Evolutionary conservation across 139 green algal species (phyloP).

Genomic region (Micractinium conductrix): DNA sequence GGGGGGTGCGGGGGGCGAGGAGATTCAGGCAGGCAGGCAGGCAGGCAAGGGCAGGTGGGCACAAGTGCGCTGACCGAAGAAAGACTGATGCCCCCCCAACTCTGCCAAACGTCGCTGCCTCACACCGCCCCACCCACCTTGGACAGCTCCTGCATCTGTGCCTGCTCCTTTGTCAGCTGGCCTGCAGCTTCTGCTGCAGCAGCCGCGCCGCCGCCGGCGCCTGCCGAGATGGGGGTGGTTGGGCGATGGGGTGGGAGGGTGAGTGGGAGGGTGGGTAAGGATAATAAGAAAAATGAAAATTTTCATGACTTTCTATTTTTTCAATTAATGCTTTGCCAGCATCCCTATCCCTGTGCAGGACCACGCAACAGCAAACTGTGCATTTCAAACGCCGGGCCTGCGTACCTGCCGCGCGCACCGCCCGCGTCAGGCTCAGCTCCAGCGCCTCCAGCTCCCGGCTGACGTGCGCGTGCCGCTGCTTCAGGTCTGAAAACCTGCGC

Average conservation of each 20-base stretch:
- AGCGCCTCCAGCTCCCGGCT: conserved; percentile 23
- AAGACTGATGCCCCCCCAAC: no score
- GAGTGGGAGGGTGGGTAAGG: no score
- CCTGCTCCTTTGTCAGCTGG: background rate
- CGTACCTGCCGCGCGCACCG: background rate
- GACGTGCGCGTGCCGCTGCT: conserved; percentile 1
- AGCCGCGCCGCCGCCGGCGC: background rate
- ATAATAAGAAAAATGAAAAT: no score
- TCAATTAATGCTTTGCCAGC: no score
- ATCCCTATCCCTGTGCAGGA: no score
- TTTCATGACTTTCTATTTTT: no score
- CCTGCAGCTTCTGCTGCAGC: background rate
- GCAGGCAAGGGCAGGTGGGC: background rate
- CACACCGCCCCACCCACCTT: conserved; percentile 5
- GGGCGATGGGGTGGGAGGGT: no score
- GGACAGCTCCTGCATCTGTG: conserved; percentile 24
- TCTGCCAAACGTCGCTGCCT: background rate
- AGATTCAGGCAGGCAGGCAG: background rate
- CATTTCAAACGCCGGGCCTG: no score
- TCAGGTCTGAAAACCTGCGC: background rate
- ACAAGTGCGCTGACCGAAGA: no score
- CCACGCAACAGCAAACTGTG: no score
- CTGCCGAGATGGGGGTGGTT: no score
- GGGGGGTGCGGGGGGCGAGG: background rate
- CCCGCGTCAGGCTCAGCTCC: conserved; percentile 17